Evolutionary conservation across 139 green algal genomes (phyloP), one percentile per base, ranked within the genome.

Genomic region (Chlorella sp.): DNA sequence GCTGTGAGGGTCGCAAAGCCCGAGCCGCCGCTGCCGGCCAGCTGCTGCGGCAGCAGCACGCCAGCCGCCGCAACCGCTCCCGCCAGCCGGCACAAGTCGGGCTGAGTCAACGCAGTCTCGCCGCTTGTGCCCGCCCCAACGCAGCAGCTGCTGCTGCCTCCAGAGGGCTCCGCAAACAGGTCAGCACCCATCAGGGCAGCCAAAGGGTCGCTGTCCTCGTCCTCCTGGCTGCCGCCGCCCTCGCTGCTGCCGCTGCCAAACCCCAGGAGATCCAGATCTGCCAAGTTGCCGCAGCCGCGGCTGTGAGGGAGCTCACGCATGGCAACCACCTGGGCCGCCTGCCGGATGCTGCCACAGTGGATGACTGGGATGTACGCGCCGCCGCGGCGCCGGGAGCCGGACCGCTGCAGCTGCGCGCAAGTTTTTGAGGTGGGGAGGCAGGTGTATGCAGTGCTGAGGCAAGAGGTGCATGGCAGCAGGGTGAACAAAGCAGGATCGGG

Each of bases 331-430:
- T 81, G 80, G 19, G 94, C 94, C 46, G 89, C 84, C 89, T 97
- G 94, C 14, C 92, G 86, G 5, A 96, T 87, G 79, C 90, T 93
- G 77, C 92, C 93, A 82, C 91, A 95, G 84, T 97, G 93, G 30
- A 97, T 81, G 44, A 95, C 91, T 32, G 85, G 88, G 0, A 84
- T 83, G 85, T 93, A 94, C 8, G 87, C 7, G 64, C 48, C 41
- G 81, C 22, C 48, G 3, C 30, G 65, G 11, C 38, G 46, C n/a
- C 51, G 46, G 20, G 65, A 67, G 80, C 34, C 38, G 32, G 76
- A 46, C 26, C 51, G 76, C 36, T 81, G 76, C 76, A 68, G 48
- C 8, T 76, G 70, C 34, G 36, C 6, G 67, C 67, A 74, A 4
- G 9, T 46, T 13, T 30, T 46, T 74, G 67, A n/a, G n/a, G n/a